Conservation (phyloP, 2,329 filamentous ascomycete genomes). For the Venturia oleaginea region DNA sequence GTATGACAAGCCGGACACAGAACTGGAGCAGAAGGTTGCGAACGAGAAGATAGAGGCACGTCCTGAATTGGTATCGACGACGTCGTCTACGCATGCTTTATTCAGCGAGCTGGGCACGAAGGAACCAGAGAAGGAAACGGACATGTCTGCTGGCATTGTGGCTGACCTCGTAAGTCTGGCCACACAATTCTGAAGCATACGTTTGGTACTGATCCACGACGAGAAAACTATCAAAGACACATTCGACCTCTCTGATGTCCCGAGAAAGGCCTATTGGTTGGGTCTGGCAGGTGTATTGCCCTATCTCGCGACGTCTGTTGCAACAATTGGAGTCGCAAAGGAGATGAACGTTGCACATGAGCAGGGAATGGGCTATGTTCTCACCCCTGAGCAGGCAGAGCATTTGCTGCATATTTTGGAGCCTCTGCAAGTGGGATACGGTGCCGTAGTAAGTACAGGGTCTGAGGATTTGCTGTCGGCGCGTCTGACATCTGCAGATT, state of each 20-base stretch:
- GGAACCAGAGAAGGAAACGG: conserved; percentile 27
- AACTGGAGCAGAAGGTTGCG: conserved; percentile 47
- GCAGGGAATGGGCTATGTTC: conserved; percentile 52
- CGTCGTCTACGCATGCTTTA: conserved; percentile 41
- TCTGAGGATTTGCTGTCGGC: neutral
- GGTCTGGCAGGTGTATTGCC: conserved; percentile 43
- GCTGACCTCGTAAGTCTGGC: conserved; percentile 24
- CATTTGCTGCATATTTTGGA: conserved; percentile 67
- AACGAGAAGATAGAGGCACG: conserved; percentile 48
- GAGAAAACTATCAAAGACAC: conserved; percentile 41
- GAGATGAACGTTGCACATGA: conserved; percentile 63
- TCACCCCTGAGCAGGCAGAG: conserved; percentile 62
- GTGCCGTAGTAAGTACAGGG: conserved; percentile 59
- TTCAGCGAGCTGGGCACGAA: conserved; percentile 29
- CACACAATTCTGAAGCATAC: conserved; percentile 8
- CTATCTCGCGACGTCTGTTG: conserved; percentile 74
- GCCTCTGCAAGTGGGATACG: conserved; percentile 83
- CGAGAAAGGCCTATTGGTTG: conserved; percentile 39
- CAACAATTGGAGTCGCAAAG: conserved; percentile 75
- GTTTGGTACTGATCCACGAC: conserved; percentile 13
- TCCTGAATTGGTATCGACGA: conserved; percentile 51
- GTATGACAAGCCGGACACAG: conserved; percentile 37
- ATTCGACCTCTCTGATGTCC: conserved; percentile 38
- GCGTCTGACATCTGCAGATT: conserved; percentile 43
- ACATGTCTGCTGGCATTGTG: conserved; percentile 39